phyloP scores from a whole-genome alignment of 495 filamentous ascomycete genomes.

The Neurospora sp. region DNA sequence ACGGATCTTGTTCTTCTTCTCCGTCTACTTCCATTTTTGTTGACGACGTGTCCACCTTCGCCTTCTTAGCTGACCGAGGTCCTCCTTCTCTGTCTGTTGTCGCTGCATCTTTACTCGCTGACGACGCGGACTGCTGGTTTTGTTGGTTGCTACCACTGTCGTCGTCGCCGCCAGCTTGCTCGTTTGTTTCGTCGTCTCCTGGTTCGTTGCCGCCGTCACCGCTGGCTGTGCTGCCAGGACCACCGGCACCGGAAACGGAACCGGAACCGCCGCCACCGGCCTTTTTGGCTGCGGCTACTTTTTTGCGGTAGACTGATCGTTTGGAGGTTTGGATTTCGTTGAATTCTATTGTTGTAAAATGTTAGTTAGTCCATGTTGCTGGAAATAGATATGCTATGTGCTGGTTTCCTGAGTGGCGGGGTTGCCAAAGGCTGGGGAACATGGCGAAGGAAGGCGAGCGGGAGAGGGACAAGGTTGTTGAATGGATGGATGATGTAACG shows the following conservation, averaged over 20 bases:
- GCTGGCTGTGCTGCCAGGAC: not conserved
- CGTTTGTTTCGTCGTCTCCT: not conserved
- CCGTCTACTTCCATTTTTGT: constrained; percentile 30
- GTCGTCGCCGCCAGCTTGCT: too few relatives aligned
- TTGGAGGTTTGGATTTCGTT: constrained; percentile 42
- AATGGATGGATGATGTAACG: constrained; percentile 5
- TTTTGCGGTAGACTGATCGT: constrained; percentile 40
- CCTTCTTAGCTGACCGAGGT: constrained; percentile 29
- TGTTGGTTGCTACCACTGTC: too few relatives aligned
- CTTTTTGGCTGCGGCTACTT: constrained; percentile 34
- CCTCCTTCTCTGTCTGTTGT: constrained; percentile 1
- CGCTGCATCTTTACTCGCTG: too few relatives aligned
- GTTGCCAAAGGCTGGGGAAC: not conserved
- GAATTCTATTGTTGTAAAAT: too few relatives aligned
- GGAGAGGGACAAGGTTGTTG: not conserved
- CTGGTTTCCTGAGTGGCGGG: not conserved
- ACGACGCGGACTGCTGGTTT: too few relatives aligned
- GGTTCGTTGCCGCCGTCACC: constrained; percentile 4
- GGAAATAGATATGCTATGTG: not conserved
- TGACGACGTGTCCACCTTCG: constrained; percentile 26
- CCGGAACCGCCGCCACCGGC: constrained; percentile 7
- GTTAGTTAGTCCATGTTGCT: too few relatives aligned
- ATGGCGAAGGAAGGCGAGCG: not conserved
- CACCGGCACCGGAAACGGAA: not conserved
- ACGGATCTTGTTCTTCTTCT: constrained; percentile 10